Evolutionary conservation across 352 stramenopile genomes (phyloP).

Genomic region (Phytophthora ramorum): DNA sequence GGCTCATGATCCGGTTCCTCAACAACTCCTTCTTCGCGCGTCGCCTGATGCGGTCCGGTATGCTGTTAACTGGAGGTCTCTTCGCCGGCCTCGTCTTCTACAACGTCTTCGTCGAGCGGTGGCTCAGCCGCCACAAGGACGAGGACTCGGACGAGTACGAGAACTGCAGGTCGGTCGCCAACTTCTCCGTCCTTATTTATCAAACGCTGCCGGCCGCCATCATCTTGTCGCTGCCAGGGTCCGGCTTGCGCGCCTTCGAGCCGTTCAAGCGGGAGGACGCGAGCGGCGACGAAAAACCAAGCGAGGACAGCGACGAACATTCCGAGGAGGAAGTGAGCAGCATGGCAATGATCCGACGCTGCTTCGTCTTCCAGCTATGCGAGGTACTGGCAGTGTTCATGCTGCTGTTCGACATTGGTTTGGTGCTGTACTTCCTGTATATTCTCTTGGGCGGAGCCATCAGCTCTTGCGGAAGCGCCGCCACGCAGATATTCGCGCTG

Average conservation of each 20-base stretch:
- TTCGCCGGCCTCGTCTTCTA: slow-evolving; percentile 51
- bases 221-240: slow-evolving; percentile 55
- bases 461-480: slow-evolving; percentile 47
- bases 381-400: slow-evolving; percentile 57
- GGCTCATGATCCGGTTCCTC: slow-evolving; percentile 55
- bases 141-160: slow-evolving; percentile 14
- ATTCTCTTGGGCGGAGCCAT: slow-evolving; percentile 74
- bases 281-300: slow-evolving; percentile 4
- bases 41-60: slow-evolving; percentile 52
- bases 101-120: slow-evolving; percentile 7
- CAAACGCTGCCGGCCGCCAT: slow-evolving; percentile 57
- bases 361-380: slow-evolving; percentile 60
- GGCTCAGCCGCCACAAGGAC: background rate
- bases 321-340: slow-evolving; percentile 13
- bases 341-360: slow-evolving; percentile 59
- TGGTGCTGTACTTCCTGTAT: slow-evolving; percentile 63
- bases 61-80: slow-evolving; percentile 39
- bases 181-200: slow-evolving; percentile 66
- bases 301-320: background rate
- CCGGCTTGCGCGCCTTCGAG: slow-evolving; percentile 60
- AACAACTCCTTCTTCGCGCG: slow-evolving; percentile 84
- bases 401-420: slow-evolving; percentile 44
- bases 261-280: slow-evolving; percentile 60
- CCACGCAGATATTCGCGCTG: slow-evolving; percentile 55
- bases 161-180: slow-evolving; percentile 66